Evolutionary conservation across 2,329 filamentous ascomycete species (phyloP).

Genomic region (Diaporthe batatas): DNA sequence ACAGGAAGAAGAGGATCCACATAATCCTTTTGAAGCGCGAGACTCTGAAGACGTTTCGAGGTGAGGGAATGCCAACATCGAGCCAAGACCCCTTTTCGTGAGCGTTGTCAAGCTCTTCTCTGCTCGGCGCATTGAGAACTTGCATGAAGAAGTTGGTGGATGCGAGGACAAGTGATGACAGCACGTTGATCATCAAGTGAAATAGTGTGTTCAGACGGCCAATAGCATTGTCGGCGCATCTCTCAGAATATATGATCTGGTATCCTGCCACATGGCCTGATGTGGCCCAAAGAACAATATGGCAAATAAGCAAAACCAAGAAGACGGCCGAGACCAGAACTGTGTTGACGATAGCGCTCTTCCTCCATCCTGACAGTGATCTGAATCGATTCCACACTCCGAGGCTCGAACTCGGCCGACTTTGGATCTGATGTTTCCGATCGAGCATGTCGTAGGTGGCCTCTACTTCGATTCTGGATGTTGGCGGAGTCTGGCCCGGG

Average conservation of each 20-base stretch:
- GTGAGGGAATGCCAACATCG: conserved; percentile 59
- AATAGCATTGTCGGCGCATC: not conserved
- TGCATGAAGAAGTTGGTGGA: conserved; percentile 67
- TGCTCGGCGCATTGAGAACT: conserved; percentile 61
- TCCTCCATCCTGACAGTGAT: not conserved
- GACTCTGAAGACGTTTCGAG: conserved; percentile 53
- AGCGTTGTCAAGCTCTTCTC: conserved; percentile 61
- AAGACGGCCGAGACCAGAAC: not conserved
- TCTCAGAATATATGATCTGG: not conserved
- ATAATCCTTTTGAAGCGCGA: conserved; percentile 41
- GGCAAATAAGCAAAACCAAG: not conserved
- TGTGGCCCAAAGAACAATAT: not conserved
- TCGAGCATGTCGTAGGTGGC: not conserved
- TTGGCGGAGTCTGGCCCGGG: rapidly evolving
- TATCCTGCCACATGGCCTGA: not conserved
- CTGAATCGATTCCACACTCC: not conserved
- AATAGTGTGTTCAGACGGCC: conserved; percentile 47
- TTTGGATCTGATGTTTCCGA: not conserved
- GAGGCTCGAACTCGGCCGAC: not conserved
- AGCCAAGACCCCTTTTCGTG: conserved; percentile 58
- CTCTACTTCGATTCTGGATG: not conserved
- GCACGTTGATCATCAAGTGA: conserved; percentile 62
- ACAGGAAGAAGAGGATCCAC: conserved; percentile 45
- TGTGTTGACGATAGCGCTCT: not conserved
- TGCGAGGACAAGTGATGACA: conserved; percentile 59